These are phyloP conservation scores for Coemansia sp. DNA, from an alignment of 192 early-diverging fungal genomes.

Conservation along the genomic window DNA sequence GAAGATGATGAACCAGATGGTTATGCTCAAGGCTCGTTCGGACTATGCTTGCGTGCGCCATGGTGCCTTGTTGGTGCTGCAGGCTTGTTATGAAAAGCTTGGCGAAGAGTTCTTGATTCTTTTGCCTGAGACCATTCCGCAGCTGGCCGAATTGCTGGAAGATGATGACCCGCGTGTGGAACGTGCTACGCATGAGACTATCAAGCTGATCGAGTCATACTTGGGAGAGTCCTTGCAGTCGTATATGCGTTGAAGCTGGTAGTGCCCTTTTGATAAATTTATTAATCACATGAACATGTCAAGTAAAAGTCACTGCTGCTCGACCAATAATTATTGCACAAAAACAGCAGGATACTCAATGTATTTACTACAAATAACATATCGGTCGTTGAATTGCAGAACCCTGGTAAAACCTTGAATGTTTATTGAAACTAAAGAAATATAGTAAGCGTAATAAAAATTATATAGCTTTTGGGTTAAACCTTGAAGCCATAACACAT, in stretches of 20 bases:
- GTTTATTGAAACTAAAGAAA: too few species aligned
- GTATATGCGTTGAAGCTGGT: constrained; percentile 66
- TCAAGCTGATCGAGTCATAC: constrained; percentile 81
- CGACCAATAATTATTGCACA: too few species aligned
- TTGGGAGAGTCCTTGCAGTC: constrained; percentile 88
- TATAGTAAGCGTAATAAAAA: too few species aligned
- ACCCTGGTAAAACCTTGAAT: too few species aligned
- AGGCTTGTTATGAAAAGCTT: constrained; percentile 79
- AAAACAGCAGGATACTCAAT: too few species aligned
- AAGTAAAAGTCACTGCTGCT: too few species aligned
- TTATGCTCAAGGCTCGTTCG: constrained; percentile 75
- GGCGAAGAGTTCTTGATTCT: constrained; percentile 93
- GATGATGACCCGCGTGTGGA: constrained; percentile 87
- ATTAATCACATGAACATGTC: too few species aligned
- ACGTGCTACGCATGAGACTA: constrained; percentile 73
- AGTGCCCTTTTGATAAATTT: not conserved
- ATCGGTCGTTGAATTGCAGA: too few species aligned
- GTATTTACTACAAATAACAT: too few species aligned
- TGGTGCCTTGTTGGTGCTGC: constrained; percentile 65
- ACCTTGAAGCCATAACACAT: too few species aligned
- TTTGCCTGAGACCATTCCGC: constrained; percentile 93
- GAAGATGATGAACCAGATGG: constrained; percentile 83
- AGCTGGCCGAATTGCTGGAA: constrained; percentile 93
- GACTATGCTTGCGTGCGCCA: constrained; percentile 68
- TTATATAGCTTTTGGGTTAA: too few species aligned